phyloP scores from a whole-genome alignment of 148 eudicot species.

The Rheum nobile region DNA sequence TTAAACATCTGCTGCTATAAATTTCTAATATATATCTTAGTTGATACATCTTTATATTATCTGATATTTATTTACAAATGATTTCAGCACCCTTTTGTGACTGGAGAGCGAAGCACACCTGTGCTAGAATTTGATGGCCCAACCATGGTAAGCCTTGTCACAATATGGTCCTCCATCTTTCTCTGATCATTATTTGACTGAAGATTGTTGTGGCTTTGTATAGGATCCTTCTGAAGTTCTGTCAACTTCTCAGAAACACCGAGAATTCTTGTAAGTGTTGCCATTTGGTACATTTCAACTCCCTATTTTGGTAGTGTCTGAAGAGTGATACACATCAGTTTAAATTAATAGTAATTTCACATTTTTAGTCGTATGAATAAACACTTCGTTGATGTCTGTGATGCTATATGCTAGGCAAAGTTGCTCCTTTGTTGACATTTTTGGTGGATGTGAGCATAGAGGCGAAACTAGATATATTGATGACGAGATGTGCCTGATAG shows the following conservation, averaged over 20 bases:
- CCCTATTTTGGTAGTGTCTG: neutral
- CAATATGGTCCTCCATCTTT: neutral
- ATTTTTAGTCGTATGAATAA: slow-evolving; percentile 11
- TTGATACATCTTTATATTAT: neutral
- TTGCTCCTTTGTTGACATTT: slow-evolving; percentile 17
- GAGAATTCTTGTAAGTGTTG: slow-evolving; percentile 25
- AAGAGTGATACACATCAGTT: neutral
- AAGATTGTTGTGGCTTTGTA: neutral
- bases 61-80: slow-evolving; percentile 5
- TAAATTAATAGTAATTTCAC: slow-evolving; percentile 11
- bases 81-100: slow-evolving; percentile 44
- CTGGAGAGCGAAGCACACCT: slow-evolving; percentile 17
- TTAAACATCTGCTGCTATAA: neutral
- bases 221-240: slow-evolving; percentile 20
- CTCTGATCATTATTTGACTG: neutral
- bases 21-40: neutral
- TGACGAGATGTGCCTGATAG: slow-evolving; percentile 39
- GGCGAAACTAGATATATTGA: slow-evolving; percentile 19
- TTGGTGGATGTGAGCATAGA: slow-evolving; percentile 7
- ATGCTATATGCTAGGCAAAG: slow-evolving; percentile 14
- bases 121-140: slow-evolving; percentile 13
- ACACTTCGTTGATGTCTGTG: slow-evolving; percentile 20
- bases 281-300: neutral
- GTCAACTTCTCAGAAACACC: slow-evolving; percentile 10
- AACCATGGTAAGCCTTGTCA: slow-evolving; percentile 17